phyloP scores from a whole-genome alignment of 768 basidiomycete species.

The Gelatoporia subvermispora region DNA sequence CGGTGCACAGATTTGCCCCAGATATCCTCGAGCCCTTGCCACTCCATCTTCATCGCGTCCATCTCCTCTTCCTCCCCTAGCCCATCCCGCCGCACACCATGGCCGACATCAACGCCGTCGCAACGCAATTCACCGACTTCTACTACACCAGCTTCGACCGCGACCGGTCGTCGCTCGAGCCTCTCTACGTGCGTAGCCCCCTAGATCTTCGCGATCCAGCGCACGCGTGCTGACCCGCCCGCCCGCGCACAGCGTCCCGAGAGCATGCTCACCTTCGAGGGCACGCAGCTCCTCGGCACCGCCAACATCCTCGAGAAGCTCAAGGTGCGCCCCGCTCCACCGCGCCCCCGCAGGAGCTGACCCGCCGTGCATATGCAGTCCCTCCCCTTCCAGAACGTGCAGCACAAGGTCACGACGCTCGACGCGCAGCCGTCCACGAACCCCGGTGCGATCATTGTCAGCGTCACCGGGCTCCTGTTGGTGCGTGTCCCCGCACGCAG shows the following conservation, averaged over 20 bases:
- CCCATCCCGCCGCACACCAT: constrained; percentile 33
- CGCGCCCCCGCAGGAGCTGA: neutral
- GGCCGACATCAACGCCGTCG: constrained; percentile 72
- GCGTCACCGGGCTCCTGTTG: constrained; percentile 81
- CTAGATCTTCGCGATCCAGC: constrained; percentile 21
- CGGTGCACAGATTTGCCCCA: no score
- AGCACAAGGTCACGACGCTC: constrained; percentile 74
- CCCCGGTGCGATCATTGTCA: constrained; percentile 57
- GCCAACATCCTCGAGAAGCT: constrained; percentile 67
- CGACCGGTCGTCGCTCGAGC: constrained; percentile 47
- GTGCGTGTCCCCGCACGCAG: constrained; percentile 36
- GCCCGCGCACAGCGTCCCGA: constrained; percentile 52
- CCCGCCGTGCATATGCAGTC: constrained; percentile 25
- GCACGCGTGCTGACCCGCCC: constrained; percentile 2
- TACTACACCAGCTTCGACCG: constrained; percentile 81
- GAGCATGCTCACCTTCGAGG: constrained; percentile 90
- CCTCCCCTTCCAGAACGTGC: constrained; percentile 78
- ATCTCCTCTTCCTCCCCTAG: constrained; percentile 10
- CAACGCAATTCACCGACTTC: constrained; percentile 73
- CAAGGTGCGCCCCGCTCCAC: constrained; percentile 38
- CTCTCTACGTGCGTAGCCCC: constrained; percentile 72
- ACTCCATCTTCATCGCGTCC: constrained; percentile 7
- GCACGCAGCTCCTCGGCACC: constrained; percentile 48
- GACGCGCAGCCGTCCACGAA: constrained; percentile 85
- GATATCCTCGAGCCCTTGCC: neutral